phyloP scores from a whole-genome alignment of 2,329 filamentous ascomycete genomes.

The Stagonosporopsis vannaccii region DNA sequence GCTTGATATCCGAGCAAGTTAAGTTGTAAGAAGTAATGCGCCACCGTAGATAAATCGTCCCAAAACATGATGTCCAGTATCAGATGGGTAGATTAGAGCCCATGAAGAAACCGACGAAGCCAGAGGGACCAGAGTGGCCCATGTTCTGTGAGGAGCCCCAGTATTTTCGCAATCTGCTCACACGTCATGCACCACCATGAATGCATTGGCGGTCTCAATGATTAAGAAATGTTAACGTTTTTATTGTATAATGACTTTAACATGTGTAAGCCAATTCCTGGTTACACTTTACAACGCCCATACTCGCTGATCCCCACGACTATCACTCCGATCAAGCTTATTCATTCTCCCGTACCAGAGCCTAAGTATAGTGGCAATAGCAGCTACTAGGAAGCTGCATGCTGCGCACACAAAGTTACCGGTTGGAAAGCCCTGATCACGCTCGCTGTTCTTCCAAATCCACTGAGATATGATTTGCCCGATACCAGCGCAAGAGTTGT shows the following conservation, averaged over 20 bases:
- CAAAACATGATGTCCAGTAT: no score
- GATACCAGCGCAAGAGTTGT: slow-evolving; percentile 50
- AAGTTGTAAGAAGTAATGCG: no score
- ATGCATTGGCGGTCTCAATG: no score
- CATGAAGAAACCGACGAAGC: not conserved
- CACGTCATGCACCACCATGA: not conserved
- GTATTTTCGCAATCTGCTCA: not conserved
- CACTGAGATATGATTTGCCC: slow-evolving; percentile 52
- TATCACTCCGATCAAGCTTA: slow-evolving; percentile 21
- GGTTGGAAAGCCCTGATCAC: slow-evolving; percentile 45
- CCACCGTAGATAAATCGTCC: no score
- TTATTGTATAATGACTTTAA: no score
- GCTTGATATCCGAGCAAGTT: no score
- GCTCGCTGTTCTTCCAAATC: slow-evolving; percentile 49
- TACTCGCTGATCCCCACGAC: slow-evolving; percentile 29
- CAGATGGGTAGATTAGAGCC: no score
- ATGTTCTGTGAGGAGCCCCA: no score
- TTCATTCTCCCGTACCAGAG: slow-evolving; percentile 42
- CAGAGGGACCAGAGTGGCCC: not conserved
- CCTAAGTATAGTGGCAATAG: slow-evolving; percentile 33
- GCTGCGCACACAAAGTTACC: slow-evolving; percentile 52
- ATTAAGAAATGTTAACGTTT: no score
- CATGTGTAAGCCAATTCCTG: not conserved
- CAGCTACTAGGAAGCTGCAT: slow-evolving; percentile 45
- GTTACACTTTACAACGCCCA: slow-evolving; percentile 18